Base-by-base conservation (phyloP, 805 yeast genomes). In the Candida schatavii region DNA sequence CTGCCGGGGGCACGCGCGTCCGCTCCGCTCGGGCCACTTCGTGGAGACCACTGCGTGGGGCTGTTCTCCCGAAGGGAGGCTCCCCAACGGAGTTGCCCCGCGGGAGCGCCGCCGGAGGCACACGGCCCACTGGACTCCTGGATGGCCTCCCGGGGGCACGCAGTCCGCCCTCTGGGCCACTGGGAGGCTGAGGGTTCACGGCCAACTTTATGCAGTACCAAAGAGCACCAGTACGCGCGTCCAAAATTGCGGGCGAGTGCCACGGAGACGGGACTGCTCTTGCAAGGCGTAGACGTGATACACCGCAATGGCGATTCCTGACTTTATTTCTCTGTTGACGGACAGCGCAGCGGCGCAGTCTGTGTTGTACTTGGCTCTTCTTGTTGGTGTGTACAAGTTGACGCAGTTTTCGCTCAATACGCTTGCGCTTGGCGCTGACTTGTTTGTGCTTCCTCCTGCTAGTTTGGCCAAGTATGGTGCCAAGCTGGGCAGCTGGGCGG, bases 381-480 rank as follows among this genome's bases (percentile, higher is more conserved):
- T 75, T n/a, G 64, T 81, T 35, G 96, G 96, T 32, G 74, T 79
- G 2, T 60, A 70, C 51, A 84, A 85, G 57, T 49, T 81, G 30
- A 76, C 85, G 27, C 61, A 73, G 2, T 52, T 74, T 17, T 41
- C 71, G 0, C 66, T 85, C 45, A 74, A 83, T 45, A 67, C 76
- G 39, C 46, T 60, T 5, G 63, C 88, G 2, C 54, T 86, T 46
- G 30, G 86, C n/a, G 51, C 71, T 17, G 90, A 85, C 48, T 61
- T 83, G 38, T 84, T 80, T 55, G 45, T 87, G 20, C 68, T 84
- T 26, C 88, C 91, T 25, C 66, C 81, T 5, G 80, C 72, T 37
- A 61, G 72, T 55, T 83, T 75, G 55, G 55, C 61, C 32, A 81
- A 79, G 58, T 89, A 89, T 56, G 96, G 97, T n/a, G 84, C 91